Evolutionary conservation across 768 basidiomycete species (phyloP).

Genomic region (Serpula lacrymans): DNA sequence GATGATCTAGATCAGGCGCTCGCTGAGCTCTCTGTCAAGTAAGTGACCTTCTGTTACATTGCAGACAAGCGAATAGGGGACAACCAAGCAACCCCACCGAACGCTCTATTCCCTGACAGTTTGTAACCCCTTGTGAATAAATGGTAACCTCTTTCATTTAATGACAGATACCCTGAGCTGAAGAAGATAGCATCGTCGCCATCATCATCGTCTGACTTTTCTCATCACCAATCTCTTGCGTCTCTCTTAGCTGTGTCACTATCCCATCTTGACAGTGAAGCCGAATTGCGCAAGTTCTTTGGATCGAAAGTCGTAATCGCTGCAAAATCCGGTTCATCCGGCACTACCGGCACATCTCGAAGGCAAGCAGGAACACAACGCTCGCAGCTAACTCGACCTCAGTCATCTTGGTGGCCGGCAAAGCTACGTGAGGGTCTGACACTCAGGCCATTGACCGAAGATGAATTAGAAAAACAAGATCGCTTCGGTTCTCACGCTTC

Average conservation of each 20-base stretch:
- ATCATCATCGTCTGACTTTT: slow-evolving; percentile 24
- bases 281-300: slow-evolving; percentile 92
- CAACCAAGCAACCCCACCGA: too few relatives aligned
- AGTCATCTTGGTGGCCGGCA: slow-evolving; percentile 71
- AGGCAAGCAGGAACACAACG: slow-evolving; percentile 41
- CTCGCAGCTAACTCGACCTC: slow-evolving; percentile 76
- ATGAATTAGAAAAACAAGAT: slow-evolving; percentile 48
- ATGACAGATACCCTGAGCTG: slow-evolving; percentile 49
- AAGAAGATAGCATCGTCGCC: slow-evolving; percentile 30
- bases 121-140: not conserved
- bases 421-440: slow-evolving; percentile 71
- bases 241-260: slow-evolving; percentile 76
- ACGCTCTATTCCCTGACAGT: too few relatives aligned
- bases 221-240: slow-evolving; percentile 34
- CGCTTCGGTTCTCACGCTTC: slow-evolving; percentile 32
- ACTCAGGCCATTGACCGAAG: slow-evolving; percentile 51
- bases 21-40: slow-evolving; percentile 82
- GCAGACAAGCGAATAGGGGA: slow-evolving; percentile 1
- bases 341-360: slow-evolving; percentile 31
- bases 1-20: slow-evolving; percentile 86
- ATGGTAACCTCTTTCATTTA: not conserved
- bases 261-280: slow-evolving; percentile 80
- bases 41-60: slow-evolving; percentile 12
- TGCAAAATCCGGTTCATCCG: slow-evolving; percentile 38
- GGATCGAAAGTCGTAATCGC: slow-evolving; percentile 85